Evolutionary conservation across 108 stramenopile genomes (phyloP).

Genomic region (Pseudonitzschia multistriata): DNA sequence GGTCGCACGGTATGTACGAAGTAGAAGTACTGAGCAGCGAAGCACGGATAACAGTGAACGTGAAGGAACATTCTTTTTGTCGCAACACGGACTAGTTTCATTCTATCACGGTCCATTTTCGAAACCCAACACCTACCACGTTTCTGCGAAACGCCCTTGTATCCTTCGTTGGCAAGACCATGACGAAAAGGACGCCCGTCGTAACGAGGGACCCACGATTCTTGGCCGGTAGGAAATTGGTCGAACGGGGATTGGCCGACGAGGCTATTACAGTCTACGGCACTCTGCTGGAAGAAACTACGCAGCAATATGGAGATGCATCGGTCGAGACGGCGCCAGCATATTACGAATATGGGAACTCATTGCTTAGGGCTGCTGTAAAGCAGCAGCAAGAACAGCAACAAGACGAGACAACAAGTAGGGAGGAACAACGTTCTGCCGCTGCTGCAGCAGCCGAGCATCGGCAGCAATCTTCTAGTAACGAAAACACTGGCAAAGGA

Average conservation of each 20-base stretch:
- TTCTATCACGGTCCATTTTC: no score
- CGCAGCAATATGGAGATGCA: slow-evolving; percentile 40
- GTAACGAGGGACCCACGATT: slow-evolving; percentile 52
- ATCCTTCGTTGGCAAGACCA: background rate
- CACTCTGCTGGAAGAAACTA: slow-evolving; percentile 56
- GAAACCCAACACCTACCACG: no score
- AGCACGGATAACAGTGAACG: background rate
- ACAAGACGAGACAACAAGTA: slow-evolving; percentile 17
- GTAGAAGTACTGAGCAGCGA: no score
- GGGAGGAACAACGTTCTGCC: slow-evolving; percentile 23
- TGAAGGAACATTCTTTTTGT: slow-evolving; percentile 12
- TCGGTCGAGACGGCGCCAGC: slow-evolving; percentile 63
- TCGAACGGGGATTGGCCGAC: slow-evolving; percentile 43
- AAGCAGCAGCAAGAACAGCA: slow-evolving; percentile 8
- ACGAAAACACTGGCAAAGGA: no score
- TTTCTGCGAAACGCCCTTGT: no score
- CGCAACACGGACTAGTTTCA: slow-evolving; percentile 1
- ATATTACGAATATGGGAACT: slow-evolving; percentile 83
- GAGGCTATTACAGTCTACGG: slow-evolving; percentile 70
- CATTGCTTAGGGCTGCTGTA: slow-evolving; percentile 53
- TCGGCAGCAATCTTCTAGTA: slow-evolving; percentile 6
- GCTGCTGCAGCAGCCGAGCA: slow-evolving; percentile 48
- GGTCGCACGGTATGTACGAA: no score
- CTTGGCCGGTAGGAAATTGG: slow-evolving; percentile 43
- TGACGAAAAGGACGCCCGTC: slow-evolving; percentile 11